Base-by-base conservation (phyloP, 441 rosid species). In the Iberis amara region DNA sequence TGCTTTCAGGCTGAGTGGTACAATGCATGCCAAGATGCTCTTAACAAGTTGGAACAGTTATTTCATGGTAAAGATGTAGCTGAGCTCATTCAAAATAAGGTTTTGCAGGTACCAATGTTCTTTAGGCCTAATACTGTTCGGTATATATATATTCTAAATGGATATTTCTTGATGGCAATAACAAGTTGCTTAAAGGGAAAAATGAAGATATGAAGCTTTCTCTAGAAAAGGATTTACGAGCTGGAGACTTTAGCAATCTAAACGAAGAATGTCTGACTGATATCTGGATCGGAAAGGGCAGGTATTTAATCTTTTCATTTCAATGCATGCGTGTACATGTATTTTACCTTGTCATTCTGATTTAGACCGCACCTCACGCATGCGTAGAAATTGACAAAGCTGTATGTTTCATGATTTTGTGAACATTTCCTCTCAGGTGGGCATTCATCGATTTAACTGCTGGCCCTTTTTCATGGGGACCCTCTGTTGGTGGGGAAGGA, bases 401-500 rank as follows among this genome's bases (percentile, higher is more conserved):
- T 13, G 21, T 48, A 48, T 48, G 27, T 47, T 42, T 40, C 47
- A 21, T 54, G 56, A 40, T 30, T 64, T 52, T 67, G 53, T 47
- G 37, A 48, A 52, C 28, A 13, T 31, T 68, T 57, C 64, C 61
- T 71, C 28, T 61, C 76, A 94, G 97, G 87, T 94, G 96, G 97
- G 94, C 91, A 31, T 86, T 94, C 68, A 74, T 94, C 65, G 97
- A 94, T 74, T 78, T 94, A 71, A 71, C 79, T 39, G 97, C 97
- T 15, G 99, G 97, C 47, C 97, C 96, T 64, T 94, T 94, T 72
- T 74, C 97, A 10, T 94, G 96, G 99, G 99, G 99, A 54, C 97
- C 99, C 55, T 88, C 99, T 70, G 99, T 94, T 58, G 99, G 99
- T 65, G 99, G 99, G 64, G 96, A 94, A 77, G 99, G 99, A 60